phyloP scores from a whole-genome alignment of 2,329 filamentous ascomycete genomes.

The Colletotrichum tropicale region DNA sequence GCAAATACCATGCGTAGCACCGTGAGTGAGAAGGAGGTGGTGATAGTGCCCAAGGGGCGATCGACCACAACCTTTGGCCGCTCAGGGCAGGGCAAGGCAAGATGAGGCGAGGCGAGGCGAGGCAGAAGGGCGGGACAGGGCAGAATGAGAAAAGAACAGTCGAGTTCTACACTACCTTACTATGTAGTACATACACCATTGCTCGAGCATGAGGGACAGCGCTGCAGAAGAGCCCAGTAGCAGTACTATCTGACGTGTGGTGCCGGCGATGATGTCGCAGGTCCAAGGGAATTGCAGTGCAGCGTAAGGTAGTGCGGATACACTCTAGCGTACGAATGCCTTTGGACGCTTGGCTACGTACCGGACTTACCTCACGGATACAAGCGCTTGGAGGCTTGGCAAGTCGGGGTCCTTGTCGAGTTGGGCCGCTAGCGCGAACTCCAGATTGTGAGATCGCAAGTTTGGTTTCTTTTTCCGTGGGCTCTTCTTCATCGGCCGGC shows the following conservation, averaged over 20 bases:
- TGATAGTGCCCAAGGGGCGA: neutral
- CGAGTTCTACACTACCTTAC: too few relatives aligned
- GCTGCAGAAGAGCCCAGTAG: too few relatives aligned
- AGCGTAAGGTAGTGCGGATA: too few relatives aligned
- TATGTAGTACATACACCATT: too few relatives aligned
- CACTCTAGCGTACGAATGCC: too few relatives aligned
- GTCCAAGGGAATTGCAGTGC: neutral
- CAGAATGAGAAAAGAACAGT: too few relatives aligned
- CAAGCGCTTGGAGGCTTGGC: conserved; percentile 10
- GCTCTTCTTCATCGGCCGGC: neutral
- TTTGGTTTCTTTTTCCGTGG: conserved; percentile 1
- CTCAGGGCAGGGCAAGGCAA: neutral
- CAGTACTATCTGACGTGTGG: neutral
- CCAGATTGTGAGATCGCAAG: conserved; percentile 10
- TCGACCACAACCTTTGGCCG: neutral
- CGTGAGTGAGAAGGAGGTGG: neutral
- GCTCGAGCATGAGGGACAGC: too few relatives aligned
- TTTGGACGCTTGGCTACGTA: neutral
- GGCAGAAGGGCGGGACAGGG: too few relatives aligned
- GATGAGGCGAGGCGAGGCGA: too few relatives aligned
- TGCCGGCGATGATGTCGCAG: neutral
- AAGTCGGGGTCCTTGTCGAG: conserved; percentile 6
- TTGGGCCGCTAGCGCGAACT: conserved; percentile 17
- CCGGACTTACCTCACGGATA: neutral
- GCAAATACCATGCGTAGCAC: neutral